Base-by-base conservation (phyloP, 768 basidiomycete species). In the Leccinum ochraceum region DNA sequence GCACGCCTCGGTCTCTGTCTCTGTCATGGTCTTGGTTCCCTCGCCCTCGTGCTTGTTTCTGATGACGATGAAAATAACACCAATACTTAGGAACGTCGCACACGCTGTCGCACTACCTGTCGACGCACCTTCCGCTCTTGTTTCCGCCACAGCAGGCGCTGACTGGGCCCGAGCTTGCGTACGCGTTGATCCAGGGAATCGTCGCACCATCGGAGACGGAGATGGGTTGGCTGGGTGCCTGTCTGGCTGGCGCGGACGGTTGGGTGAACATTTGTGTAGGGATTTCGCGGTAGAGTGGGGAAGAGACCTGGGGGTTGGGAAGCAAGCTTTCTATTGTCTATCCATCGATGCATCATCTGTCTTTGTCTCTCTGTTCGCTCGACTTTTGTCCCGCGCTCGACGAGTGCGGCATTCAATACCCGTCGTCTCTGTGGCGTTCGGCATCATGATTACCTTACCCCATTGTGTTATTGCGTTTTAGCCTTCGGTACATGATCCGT, bases 201-300 rank as follows among this genome's bases (percentile, higher is more conserved):
- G 74, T 82, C 3, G 76, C 89, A 2, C 97, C 96, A 1, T 79
- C 85, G 8, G 94, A 97, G 32, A 82, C 94, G 6, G 96, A 98
- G 69, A 81, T 98, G 75, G 94, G 89, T 5, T 97, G 96, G 95
- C 74, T 98, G n/a, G 90, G 93, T 10, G 88, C 92, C 20, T 94
- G 94, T 67, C 78, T 98, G 75, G 86, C 89, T 13, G 95, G 94
- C 8, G 93, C 94, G 13, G 97, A 98, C 69, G 97, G 97, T 6
- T 98, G 95, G 95, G 81, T 96, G 30, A 90, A 92, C 71, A 81
- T 98, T 56, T 95, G 94, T 69, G 78, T 97, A 30, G 91, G 90
- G 16, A 74, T 90, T 16, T 62, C 66, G 50, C 71, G 67, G 58
- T 50, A 50, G 24, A 1, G 24, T 24, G 11, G 22, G 22, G 22